Evolutionary conservation across 2,329 filamentous ascomycete species (phyloP).

Genomic region (Thermomyces lanuginosus): DNA sequence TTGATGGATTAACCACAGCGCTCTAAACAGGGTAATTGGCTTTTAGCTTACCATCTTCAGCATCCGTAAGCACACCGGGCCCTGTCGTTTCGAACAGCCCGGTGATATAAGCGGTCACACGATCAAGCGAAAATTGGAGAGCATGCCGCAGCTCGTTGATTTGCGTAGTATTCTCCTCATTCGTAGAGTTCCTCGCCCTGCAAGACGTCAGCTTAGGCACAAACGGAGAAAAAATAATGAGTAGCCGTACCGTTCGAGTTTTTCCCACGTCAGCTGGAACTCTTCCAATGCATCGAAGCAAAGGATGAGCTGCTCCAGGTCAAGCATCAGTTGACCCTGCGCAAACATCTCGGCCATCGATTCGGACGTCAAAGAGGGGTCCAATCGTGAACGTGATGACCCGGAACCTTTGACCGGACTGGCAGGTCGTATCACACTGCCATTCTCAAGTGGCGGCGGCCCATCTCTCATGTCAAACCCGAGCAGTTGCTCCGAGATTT

Average conservation of each 20-base stretch:
- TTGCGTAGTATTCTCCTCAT: conserved; percentile 12
- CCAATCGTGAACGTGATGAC: no score
- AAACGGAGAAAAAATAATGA: neutral
- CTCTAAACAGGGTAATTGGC: no score
- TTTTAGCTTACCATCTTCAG: conserved; percentile 42
- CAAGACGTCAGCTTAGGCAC: conserved; percentile 5
- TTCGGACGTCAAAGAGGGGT: no score
- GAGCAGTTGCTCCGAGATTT: conserved; percentile 27
- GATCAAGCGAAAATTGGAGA: conserved; percentile 39
- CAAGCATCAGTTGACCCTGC: conserved; percentile 47
- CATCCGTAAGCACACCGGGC: conserved; percentile 46
- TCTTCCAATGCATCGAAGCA: conserved; percentile 53
- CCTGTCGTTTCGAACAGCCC: conserved; percentile 38
- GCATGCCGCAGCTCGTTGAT: conserved; percentile 38
- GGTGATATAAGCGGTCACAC: conserved; percentile 40
- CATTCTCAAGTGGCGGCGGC: conserved; percentile 10
- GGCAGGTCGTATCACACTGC: conserved; percentile 12
- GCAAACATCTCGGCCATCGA: conserved; percentile 12
- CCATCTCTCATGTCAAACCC: conserved; percentile 21
- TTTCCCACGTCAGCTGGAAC: conserved; percentile 40
- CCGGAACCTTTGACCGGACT: conserved; percentile 18
- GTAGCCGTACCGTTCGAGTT: conserved; percentile 24
- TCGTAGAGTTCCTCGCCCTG: conserved; percentile 11
- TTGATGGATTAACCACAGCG: neutral
- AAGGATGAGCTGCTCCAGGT: conserved; percentile 51